Evolutionary conservation across 1,139 yeast species (phyloP).

Genomic region (Entelexis paramagnoliae): DNA sequence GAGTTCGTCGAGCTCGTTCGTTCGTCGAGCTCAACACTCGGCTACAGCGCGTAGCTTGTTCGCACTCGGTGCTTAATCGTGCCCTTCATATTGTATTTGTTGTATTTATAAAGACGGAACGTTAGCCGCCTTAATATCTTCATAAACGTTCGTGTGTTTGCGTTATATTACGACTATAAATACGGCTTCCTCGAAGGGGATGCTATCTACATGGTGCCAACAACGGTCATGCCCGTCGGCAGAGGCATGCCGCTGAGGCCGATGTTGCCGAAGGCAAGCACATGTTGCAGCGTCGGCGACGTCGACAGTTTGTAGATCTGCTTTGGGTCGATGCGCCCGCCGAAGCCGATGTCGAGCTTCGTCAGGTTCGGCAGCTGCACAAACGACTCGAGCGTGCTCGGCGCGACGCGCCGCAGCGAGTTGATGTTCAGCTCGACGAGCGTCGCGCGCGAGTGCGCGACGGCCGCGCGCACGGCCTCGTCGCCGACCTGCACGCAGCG

Average conservation of each 20-base stretch:
- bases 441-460: conserved; percentile 56
- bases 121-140: too few relatives aligned
- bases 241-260: conserved; percentile 25
- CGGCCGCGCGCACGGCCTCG: conserved; percentile 46
- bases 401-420: conserved; percentile 52
- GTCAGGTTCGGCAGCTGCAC: conserved; percentile 34
- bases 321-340: conserved; percentile 24
- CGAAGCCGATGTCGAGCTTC: conserved; percentile 24
- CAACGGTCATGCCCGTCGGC: conserved; percentile 24
- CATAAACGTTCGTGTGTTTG: too few relatives aligned
- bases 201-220: conserved; percentile 26
- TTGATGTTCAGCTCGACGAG: conserved; percentile 61
- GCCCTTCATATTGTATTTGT: too few relatives aligned
- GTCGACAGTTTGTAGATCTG: conserved; percentile 24
- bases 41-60: too few relatives aligned
- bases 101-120: too few relatives aligned
- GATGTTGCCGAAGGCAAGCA: conserved; percentile 25
- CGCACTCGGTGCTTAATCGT: too few relatives aligned
- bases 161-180: too few relatives aligned
- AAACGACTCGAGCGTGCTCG: conserved; percentile 41
- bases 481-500: conserved; percentile 62
- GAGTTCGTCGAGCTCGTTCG: too few relatives aligned
- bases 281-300: conserved; percentile 18
- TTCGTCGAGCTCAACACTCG: too few relatives aligned
- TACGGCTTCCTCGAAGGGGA: too few relatives aligned